A percentile compares a stretch with the other conserved stretches of the same genome.
Evolutionary conservation across 805 yeast species (phyloP).

Genomic region (Ogataea nakhonphanomensis): DNA sequence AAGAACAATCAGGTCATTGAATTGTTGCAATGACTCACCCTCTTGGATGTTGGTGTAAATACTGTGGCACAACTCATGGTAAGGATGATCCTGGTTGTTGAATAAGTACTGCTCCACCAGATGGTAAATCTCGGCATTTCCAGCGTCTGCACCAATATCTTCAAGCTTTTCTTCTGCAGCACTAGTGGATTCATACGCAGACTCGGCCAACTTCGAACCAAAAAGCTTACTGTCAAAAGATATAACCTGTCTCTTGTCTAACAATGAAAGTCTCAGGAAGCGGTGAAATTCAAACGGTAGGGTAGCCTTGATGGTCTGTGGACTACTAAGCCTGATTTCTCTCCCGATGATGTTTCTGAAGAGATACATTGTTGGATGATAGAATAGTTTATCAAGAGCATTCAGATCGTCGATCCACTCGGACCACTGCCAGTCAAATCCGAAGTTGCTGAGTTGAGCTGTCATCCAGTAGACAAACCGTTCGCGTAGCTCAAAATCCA

Average conservation of each 20-base stretch:
- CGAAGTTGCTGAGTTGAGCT: constrained; percentile 88
- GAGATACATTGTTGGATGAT: constrained; percentile 72
- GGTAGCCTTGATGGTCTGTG: constrained; percentile 65
- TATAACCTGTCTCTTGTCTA: constrained; percentile 33
- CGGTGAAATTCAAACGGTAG: constrained; percentile 57
- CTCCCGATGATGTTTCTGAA: constrained; percentile 77
- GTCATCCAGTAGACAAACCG: constrained; percentile 88
- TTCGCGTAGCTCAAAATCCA: constrained; percentile 74
- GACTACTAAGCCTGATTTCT: constrained; percentile 80
- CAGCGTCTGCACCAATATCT: constrained; percentile 18
- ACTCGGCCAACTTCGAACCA: constrained; percentile 29
- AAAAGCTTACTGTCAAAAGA: constrained; percentile 36
- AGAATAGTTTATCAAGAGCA: constrained; percentile 41
- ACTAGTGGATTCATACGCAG: constrained; percentile 14
- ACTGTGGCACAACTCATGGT: constrained; percentile 31
- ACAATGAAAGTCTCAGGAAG: constrained; percentile 44
- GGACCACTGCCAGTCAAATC: constrained; percentile 96
- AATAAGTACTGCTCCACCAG: constrained; percentile 34
- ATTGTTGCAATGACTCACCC: constrained; percentile 28
- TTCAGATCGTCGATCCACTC: constrained; percentile 76
- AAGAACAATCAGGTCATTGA: constrained; percentile 24
- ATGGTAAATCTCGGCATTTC: constrained; percentile 31
- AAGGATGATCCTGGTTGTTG: constrained; percentile 33
- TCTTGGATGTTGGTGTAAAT: constrained; percentile 34
- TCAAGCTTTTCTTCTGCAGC: constrained; percentile 21